Evolutionary conservation across 2,329 filamentous ascomycete genomes (phyloP), one percentile per base, ranked within the genome.

Genomic region (Diaporthe aspalathi): DNA sequence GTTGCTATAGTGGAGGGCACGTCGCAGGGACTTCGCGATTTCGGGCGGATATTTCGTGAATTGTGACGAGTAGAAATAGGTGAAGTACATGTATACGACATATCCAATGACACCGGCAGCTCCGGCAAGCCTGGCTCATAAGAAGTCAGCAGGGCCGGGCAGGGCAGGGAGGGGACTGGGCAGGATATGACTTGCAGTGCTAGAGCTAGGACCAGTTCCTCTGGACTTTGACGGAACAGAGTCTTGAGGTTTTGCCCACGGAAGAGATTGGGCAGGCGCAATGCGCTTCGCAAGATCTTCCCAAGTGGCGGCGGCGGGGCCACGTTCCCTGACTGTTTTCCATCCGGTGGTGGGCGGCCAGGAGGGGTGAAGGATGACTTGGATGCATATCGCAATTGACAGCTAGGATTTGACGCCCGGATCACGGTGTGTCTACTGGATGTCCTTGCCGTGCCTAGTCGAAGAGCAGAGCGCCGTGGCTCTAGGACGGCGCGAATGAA

Each of bases 1-100:
- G 77, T 96, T 95, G 75, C 91, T 93, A 81, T 94, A 97, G 83
- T 95, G 98, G 32, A 98, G 84, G 0, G 94, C 96, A 75, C 91
- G 89, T 40, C 96, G 93, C 57, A 99, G 86, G 73, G 93, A 90
- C 76, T 92, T 91, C 12, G 93, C 93, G 43, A 95, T 90, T 1
- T 90, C 86, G 52, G 92, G 89, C 2, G 93, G 93, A 78, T 86
- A 90, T 71, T 82, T 83, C 65, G 86, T 89, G 76, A 89, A 88
- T 71, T 89, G 84, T 35, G 81, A 78, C 67, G 85, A 83, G 76
- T 89, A 85, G 78, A 89, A 90, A 74, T 87, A 87, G 74, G 82
- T 82, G 73, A 88, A 86, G 80, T 89, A 89, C 62, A 85, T 78
- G 72, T 80, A 81, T 45, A 80, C 74, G 29, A 81, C 78, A 75